Evolutionary conservation across 2,329 filamentous ascomycete species (phyloP), one percentile per base, ranked within the genome.

Genomic region (Coniella vitis): DNA sequence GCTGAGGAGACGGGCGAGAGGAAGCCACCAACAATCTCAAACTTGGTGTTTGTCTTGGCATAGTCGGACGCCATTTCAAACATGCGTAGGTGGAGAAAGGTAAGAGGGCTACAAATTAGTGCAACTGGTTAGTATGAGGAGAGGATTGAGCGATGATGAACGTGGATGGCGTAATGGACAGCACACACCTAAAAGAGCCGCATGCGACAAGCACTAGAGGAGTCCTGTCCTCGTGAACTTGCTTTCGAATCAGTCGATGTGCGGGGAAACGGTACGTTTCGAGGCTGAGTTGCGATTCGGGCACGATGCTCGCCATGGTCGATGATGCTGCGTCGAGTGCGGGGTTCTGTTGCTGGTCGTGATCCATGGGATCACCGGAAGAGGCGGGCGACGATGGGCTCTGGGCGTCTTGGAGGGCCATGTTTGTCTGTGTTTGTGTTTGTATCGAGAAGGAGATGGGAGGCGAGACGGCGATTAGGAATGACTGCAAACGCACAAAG

Each of bases 1-100:
- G 72, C 72, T 51, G 77, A 73, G 53, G 65, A 66, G 54, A 87
- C 86, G n/a, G 87, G 87, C 20, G 83, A 88, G 54, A 91, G 72
- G 64, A 91, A 95, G 45, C 87, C 89, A 54, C 87, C 90, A 38
- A 95, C 76, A 31, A 96, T 81, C 65, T 96, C 90, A 63, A 86
- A 96, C 31, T 61, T 60, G 12, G 64, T 65, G 48, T 66, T 65
- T 49, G 65, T 64, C 46, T 64, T 61, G 36, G 65, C 61, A 57
- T 63, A 66, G 52, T 67, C 65, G 35, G 58, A 61, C 9, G 65
- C 64, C 64, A 67, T 66, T 36, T 66, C 65, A 52, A 59, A 61
- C 65, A 67, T 67, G 52, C 65, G 63, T 35, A 67, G 55, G 51
- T 67, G 64, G 54, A 60, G 57, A 50, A 53, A 61, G 17, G 59